Evolutionary conservation across 805 yeast genomes (phyloP), one percentile per base, ranked within the genome.

Genomic region (Suhomyces tanzawaensis): DNA sequence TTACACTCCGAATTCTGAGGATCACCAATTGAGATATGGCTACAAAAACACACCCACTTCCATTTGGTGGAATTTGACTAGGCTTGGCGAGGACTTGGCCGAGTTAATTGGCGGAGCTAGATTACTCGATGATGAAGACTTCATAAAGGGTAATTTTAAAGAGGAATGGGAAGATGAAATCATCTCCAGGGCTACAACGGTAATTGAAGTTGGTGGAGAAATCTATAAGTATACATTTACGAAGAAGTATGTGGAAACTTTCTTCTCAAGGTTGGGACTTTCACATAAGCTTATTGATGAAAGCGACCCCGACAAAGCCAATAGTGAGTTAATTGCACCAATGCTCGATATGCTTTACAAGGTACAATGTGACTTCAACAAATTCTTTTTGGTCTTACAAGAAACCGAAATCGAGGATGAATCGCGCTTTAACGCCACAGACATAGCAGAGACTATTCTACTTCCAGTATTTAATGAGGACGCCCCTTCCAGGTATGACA

Each of bases 1-100:
- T 34, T 91, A 74, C 54, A 85, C 97, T 0, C 91, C 98, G 2
- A 91, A 93, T 55, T 88, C 87, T 39, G 97, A 89, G 53, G 99
- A 93, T 59, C 74, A 71, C 29, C 64, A 67, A 34, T 57, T 67
- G 13, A 69, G 96, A 31, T 91, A 93, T 57, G 77, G 88, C 6
- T 90, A 83, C 62, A 73, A 74, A n/a, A 88, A 85, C 52, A 82
- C 87, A 8, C 97, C 98, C 0, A 74, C 82, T 18, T 77, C 90
- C 0, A 80, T 91, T 31, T 88, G 95, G 95, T 91, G 96, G 95
- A 93, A 91, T 58, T 68, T 91, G 55, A 77, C 85, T 1, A 76
- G 91, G 45, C 67, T 90, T 15, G 96, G 91, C 3, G 96, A 93
- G 56, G 79, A 82, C 36, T 57, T 93, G 44, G 90, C 88, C 0